A percentile compares a stretch with the other conserved stretches of the same genome.
Conservation (phyloP, 1,284 basidiomycete genomes). For the Ceratobasidium papillatum region DNA sequence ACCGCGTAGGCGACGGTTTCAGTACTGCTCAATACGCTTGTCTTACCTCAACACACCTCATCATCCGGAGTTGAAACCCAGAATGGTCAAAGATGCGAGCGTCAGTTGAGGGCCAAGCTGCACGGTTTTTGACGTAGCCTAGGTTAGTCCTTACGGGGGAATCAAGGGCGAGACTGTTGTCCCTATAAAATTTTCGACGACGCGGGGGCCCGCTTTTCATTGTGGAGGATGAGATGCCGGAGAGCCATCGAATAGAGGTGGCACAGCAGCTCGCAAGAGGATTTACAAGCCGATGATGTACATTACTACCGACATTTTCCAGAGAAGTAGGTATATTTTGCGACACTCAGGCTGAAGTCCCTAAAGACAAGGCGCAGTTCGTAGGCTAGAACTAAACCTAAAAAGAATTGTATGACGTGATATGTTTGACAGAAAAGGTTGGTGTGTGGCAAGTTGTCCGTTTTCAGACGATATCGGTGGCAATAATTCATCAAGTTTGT, state of each 20-base stretch:
- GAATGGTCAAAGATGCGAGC: constrained; percentile 3
- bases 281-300: constrained; percentile 9
- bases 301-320: not conserved
- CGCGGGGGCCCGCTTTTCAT: constrained; percentile 18
- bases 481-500: not conserved
- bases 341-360: not conserved
- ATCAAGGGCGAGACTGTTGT: constrained; percentile 21
- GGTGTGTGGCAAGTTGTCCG: constrained; percentile 1
- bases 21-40: not conserved
- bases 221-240: constrained; percentile 22
- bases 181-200: not conserved
- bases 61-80: constrained; percentile 15
- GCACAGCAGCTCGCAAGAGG: not conserved
- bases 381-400: not conserved
- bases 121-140: not conserved
- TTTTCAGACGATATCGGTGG: not conserved
- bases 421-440: not conserved
- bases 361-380: not conserved
- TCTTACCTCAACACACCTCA: not conserved
- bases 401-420: constrained; percentile 1
- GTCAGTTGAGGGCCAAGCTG: constrained; percentile 15
- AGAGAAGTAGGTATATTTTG: not conserved
- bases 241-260: not conserved
- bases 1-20: constrained; percentile 17
- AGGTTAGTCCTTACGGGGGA: constrained; percentile 1